Evolutionary conservation across 2,329 filamentous ascomycete genomes (phyloP), one percentile per base, ranked within the genome.

Genomic region (Aureobasidium sp.): DNA sequence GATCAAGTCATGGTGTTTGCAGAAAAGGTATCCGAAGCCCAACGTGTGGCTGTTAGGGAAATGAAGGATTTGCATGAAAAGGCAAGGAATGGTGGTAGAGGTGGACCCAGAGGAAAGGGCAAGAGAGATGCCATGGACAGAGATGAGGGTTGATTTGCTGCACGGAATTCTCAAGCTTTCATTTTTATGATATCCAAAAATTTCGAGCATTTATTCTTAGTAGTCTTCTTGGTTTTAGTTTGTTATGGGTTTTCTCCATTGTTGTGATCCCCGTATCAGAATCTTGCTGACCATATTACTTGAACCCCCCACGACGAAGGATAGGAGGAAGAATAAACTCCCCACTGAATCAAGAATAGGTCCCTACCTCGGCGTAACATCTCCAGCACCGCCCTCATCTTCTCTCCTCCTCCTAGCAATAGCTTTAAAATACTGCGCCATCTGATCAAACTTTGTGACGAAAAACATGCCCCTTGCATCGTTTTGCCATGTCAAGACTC

Each of bases 391-490:
- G n/a, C 57, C 52, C 12, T 68, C 67, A 15, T 67, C 68, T 62
- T 73, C 70, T 62, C 71, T 73, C 58, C 66, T 70, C 63, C 64
- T 68, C 60, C 64, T 63, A 62, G 82, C 79, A 66, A 82, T 85
- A 70, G 85, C 87, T 66, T 67, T 68, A 61, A 96, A 80, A 72
- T 89, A 97, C 64, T 87, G 85, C 63, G 86, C 82, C 65, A 99
- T 87, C 77, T 96, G 92, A 73, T 97, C 92, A 69, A 94, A 85
- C 70, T 91, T 88, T 63, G 85, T 95, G 7, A 95, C 91, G 72
- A 99, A 99, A 75, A 99, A 96, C 79, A 89, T 87, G 65, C 87
- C 83, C 72, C 86, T 87, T 60, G 79, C 78, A 70, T 96, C 89
- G 67, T 86, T 94, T 70, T 86, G 87, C 91, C 93, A 97, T 3